phyloP scores from a whole-genome alignment of 176 grass and related monocot species.

The Zizania latifolia region DNA sequence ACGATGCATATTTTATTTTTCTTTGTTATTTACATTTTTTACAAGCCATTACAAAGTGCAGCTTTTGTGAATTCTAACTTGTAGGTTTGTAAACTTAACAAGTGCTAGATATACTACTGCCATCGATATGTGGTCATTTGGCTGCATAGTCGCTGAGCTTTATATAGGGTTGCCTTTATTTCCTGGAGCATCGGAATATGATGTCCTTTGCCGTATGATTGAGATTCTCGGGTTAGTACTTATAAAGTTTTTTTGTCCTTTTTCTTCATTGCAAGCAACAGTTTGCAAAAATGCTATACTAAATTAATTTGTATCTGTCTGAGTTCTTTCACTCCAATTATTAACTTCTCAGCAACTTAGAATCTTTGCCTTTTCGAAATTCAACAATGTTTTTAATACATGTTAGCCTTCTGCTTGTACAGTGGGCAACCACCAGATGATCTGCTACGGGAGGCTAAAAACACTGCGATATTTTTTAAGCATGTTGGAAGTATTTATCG shows the following conservation, averaged over 20 bases:
- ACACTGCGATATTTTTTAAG: constrained; percentile 77
- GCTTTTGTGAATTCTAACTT: constrained; percentile 28
- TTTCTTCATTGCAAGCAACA: too few species aligned
- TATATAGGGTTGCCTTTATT: constrained; percentile 97
- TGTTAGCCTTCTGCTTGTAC: constrained; percentile 4
- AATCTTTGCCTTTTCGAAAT: constrained; percentile 20
- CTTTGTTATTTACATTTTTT: background rate
- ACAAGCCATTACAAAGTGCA: background rate
- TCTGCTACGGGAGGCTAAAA: constrained; percentile 78
- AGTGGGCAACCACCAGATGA: constrained; percentile 88
- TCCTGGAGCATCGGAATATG: constrained; percentile 91
- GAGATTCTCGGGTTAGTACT: constrained; percentile 74
- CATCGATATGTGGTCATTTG: constrained; percentile 99
- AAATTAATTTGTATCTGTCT: constrained; percentile 13
- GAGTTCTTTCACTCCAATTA: constrained; percentile 18
- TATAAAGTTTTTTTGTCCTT: background rate
- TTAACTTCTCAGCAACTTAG: constrained; percentile 2
- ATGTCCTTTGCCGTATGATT: constrained; percentile 86
- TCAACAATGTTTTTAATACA: constrained; percentile 15
- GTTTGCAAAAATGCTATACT: constrained; percentile 9
- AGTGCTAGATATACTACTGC: constrained; percentile 84
- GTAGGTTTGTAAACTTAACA: constrained; percentile 48
- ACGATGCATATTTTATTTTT: background rate
- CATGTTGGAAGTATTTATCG: constrained; percentile 64
- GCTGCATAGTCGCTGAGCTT: constrained; percentile 88